Conservation (phyloP, 768 basidiomycete species). For the Pulveroboletus sp. region DNA sequence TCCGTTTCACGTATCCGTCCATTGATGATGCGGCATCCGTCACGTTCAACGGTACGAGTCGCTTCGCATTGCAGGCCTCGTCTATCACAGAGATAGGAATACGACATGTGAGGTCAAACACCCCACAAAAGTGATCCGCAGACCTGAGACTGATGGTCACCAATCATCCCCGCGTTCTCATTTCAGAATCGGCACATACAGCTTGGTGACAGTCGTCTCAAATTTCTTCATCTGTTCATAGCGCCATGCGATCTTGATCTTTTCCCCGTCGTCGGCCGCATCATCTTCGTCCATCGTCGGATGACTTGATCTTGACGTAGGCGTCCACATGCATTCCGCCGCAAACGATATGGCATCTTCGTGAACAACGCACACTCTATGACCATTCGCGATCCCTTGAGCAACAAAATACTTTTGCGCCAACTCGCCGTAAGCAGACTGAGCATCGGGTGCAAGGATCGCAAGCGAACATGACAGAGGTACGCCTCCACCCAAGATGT, state of each 20-base stretch:
- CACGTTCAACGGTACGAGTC: slow-evolving; percentile 34
- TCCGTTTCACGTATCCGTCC: slow-evolving; percentile 26
- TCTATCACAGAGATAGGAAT: slow-evolving; percentile 54
- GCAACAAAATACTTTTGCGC: slow-evolving; percentile 87
- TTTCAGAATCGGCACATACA: slow-evolving; percentile 41
- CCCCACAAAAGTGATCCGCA: slow-evolving; percentile 59
- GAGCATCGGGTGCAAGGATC: slow-evolving; percentile 78
- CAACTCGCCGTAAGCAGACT: slow-evolving; percentile 83
- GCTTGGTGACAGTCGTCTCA: slow-evolving; percentile 71
- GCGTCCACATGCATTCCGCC: slow-evolving; percentile 80
- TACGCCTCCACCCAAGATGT: slow-evolving; percentile 89
- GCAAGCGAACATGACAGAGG: slow-evolving; percentile 77
- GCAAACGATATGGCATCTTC: slow-evolving; percentile 56
- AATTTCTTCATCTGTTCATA: slow-evolving; percentile 94
- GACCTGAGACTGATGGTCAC: slow-evolving; percentile 36
- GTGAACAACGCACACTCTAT: slow-evolving; percentile 67
- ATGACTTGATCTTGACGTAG: slow-evolving; percentile 23
- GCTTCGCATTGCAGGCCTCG: slow-evolving; percentile 37
- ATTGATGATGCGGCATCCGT: slow-evolving; percentile 15
- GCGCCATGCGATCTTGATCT: slow-evolving; percentile 96
- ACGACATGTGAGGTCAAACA: slow-evolving; percentile 70
- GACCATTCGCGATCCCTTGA: slow-evolving; percentile 76
- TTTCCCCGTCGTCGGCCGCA: slow-evolving; percentile 43
- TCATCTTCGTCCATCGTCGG: slow-evolving; percentile 32
- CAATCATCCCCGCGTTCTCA: background rate